phyloP scores from a whole-genome alignment of 805 yeast genomes.

The Saccharomycopsis malanga region DNA sequence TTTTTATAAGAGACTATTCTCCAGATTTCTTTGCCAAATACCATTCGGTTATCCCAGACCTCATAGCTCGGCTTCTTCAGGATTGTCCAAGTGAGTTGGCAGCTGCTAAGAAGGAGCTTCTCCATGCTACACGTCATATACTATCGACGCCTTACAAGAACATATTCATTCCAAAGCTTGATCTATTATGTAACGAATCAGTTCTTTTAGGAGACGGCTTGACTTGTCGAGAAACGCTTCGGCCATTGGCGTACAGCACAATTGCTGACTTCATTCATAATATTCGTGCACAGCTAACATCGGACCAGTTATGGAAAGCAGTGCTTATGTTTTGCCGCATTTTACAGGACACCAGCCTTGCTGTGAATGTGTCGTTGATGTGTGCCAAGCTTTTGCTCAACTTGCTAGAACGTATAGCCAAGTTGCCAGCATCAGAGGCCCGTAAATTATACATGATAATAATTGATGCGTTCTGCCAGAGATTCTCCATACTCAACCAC shows the following conservation, averaged over 20 bases:
- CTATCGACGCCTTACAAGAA: conserved; percentile 80
- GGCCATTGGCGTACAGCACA: conserved; percentile 91
- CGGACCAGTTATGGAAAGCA: conserved; percentile 81
- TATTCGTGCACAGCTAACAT: conserved; percentile 74
- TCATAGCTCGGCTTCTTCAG: conserved; percentile 76
- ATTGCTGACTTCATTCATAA: conserved; percentile 95
- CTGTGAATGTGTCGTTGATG: conserved; percentile 90
- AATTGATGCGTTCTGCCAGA: conserved; percentile 77
- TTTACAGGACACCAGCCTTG: conserved; percentile 72
- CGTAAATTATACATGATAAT: conserved; percentile 74
- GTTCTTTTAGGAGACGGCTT: conserved; percentile 89
- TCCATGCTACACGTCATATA: conserved; percentile 94
- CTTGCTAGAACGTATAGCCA: conserved; percentile 80
- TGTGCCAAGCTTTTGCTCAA: conserved; percentile 86
- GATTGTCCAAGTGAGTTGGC: conserved; percentile 94
- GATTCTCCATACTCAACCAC: conserved; percentile 69
- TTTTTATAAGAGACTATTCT: conserved; percentile 78
- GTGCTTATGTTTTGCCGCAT: conserved; percentile 76
- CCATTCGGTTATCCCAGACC: conserved; percentile 69
- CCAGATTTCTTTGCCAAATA: conserved; percentile 50
- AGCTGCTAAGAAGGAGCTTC: conserved; percentile 82
- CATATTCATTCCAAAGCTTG: conserved; percentile 79
- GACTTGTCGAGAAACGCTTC: conserved; percentile 80
- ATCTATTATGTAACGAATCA: conserved; percentile 75
- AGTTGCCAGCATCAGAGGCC: conserved; percentile 65